Evolutionary conservation across 129 eudicot species (phyloP).

Genomic region (carrot (Daucus carota)): DH1_v3.0 NC_030386.2:24109001-24109500

Average conservation of each 20-base stretch:
- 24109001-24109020: conserved; percentile 81
- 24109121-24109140: conserved; percentile 44
- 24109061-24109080: not conserved
- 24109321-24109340: conserved; percentile 37
- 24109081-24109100: not conserved
- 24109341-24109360: conserved; percentile 83
- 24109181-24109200: conserved; percentile 75
- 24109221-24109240: not conserved
- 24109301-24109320: not conserved
- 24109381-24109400: conserved; percentile 50
- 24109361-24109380: conserved; percentile 95
- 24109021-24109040: conserved; percentile 34
- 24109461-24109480: not conserved
- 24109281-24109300: not conserved
- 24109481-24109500: conserved; percentile 20
- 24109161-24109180: conserved; percentile 70
- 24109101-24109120: not conserved
- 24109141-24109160: conserved; percentile 56
- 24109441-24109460: conserved; percentile 21
- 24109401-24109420: conserved; percentile 86
- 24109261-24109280: not conserved
- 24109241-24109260: not conserved
- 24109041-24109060: not conserved
- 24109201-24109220: conserved; percentile 29
- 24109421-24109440: conserved; percentile 73